Evolutionary conservation across 495 filamentous ascomycete genomes (phyloP).

Genomic region (Xylaria scruposa): DNA sequence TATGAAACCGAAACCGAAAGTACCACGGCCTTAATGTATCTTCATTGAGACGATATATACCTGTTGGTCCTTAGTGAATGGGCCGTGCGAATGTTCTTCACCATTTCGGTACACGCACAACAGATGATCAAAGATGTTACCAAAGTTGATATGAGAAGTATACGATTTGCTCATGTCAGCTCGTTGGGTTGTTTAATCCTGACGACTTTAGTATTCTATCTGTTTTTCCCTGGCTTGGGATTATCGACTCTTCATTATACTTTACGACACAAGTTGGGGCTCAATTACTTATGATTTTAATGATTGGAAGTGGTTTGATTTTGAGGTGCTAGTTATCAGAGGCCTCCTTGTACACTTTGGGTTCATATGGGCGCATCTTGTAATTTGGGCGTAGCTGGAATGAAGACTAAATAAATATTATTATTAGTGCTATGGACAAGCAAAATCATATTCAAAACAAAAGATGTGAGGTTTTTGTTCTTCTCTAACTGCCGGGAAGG

Average conservation of each 20-base stretch:
- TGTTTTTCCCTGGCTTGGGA: background rate
- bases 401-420: background rate
- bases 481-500: background rate
- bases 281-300: background rate
- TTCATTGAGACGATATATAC: background rate
- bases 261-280: background rate
- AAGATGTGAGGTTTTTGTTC: background rate
- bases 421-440: background rate
- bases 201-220: background rate
- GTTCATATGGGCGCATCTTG: background rate
- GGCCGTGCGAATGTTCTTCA: background rate
- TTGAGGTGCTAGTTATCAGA: background rate
- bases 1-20: slow-evolving; percentile 40
- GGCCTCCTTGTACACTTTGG: background rate
- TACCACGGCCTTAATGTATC: slow-evolving; percentile 27
- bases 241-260: background rate
- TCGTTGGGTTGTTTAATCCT: background rate
- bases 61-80: background rate
- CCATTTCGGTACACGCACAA: background rate
- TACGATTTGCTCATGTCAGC: background rate
- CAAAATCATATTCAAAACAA: background rate
- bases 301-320: background rate
- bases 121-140: background rate
- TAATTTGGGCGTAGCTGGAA: background rate
- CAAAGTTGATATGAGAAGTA: background rate